Conservation (phyloP, 1,284 basidiomycete genomes). For the Heliocybe sulcata region DNA sequence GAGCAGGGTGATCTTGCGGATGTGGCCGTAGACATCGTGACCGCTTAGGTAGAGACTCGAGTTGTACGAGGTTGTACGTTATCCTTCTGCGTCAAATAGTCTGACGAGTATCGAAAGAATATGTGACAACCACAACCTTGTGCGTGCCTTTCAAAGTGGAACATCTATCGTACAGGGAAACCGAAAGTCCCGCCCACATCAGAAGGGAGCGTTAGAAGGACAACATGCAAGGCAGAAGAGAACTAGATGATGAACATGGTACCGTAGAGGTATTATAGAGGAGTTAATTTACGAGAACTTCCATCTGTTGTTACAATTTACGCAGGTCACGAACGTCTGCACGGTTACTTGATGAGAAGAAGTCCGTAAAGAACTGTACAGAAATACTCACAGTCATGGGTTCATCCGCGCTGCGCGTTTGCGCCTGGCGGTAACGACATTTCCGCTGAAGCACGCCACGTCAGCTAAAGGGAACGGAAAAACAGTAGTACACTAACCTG, state of each 20-base stretch:
- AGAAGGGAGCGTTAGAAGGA: too few relatives aligned
- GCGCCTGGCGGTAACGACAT: slow-evolving; percentile 90
- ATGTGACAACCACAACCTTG: too few relatives aligned
- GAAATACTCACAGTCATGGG: slow-evolving; percentile 81
- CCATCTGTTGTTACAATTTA: slow-evolving; percentile 60
- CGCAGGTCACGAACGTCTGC: slow-evolving; percentile 37
- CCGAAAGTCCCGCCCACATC: too few relatives aligned
- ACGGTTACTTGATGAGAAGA: slow-evolving; percentile 11
- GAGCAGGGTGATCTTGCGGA: background rate
- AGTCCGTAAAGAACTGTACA: background rate
- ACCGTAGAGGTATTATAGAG: background rate
- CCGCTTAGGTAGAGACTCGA: background rate
- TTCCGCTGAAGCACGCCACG: slow-evolving; percentile 49
- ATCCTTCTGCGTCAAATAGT: too few relatives aligned
- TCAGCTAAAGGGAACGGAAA: slow-evolving; percentile 1
- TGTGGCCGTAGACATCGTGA: background rate
- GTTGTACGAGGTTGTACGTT: background rate
- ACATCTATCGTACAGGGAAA: too few relatives aligned
- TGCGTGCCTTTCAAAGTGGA: too few relatives aligned
- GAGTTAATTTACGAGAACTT: slow-evolving; percentile 49
- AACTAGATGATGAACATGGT: background rate
- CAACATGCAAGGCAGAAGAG: background rate
- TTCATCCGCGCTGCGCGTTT: slow-evolving; percentile 92
- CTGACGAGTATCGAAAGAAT: too few relatives aligned
- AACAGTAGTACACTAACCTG: slow-evolving; percentile 34